A percentile compares a stretch with the other conserved stretches of the same genome.
Conservation (phyloP, 2,329 filamentous ascomycete species). For the Aspergillus intermedius region DNA sequence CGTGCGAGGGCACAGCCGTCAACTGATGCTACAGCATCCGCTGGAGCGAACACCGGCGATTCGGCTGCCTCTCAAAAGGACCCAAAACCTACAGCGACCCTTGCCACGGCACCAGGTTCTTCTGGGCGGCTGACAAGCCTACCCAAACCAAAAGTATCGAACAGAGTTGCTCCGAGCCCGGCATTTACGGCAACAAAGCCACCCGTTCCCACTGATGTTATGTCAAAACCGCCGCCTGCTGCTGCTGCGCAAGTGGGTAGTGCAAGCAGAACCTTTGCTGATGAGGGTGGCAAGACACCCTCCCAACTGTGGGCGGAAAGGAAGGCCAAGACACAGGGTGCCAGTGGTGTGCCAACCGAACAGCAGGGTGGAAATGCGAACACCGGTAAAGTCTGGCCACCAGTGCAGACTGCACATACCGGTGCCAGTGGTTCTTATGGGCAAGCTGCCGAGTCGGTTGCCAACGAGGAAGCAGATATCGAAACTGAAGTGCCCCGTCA, state of each 20-base stretch:
- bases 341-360: constrained; percentile 45
- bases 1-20: constrained; percentile 71
- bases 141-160: constrained; percentile 91
- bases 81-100: constrained; percentile 32
- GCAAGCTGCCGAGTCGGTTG: constrained; percentile 58
- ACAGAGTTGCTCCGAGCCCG: constrained; percentile 69
- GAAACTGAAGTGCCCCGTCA: constrained; percentile 51
- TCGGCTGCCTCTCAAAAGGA: constrained; percentile 36
- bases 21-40: constrained; percentile 17
- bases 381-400: constrained; percentile 78
- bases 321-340: constrained; percentile 71
- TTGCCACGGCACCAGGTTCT: constrained; percentile 57
- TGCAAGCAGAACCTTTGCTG: constrained; percentile 88
- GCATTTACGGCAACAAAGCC: constrained; percentile 86
- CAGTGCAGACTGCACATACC: constrained; percentile 69
- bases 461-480: constrained; percentile 44
- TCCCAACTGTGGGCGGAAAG: constrained; percentile 97
- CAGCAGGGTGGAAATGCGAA: constrained; percentile 66
- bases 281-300: constrained; percentile 90
- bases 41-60: constrained; percentile 38
- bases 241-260: constrained; percentile 58
- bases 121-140: constrained; percentile 78
- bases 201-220: constrained; percentile 64
- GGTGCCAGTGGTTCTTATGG: constrained; percentile 50
- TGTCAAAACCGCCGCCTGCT: constrained; percentile 53